Conservation (phyloP, 2,329 filamentous ascomycete species). For the Graphiopsis chlorocephala region DNA sequence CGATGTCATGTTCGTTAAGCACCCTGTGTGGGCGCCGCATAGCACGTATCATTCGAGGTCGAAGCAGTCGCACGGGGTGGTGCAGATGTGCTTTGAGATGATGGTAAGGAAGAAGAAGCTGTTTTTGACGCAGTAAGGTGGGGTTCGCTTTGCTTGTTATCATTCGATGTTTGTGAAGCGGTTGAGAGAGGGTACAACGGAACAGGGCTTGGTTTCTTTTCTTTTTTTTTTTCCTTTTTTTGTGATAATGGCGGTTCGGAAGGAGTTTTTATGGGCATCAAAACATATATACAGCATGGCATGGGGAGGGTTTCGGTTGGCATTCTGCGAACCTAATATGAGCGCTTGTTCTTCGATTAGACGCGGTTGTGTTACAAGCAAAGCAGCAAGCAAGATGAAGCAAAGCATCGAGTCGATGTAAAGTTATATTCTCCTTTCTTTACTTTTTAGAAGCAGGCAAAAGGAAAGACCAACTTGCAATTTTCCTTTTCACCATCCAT, state of each 20-base stretch:
- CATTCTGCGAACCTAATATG: background rate
- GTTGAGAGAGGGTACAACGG: background rate
- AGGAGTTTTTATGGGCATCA: background rate
- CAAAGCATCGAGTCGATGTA: background rate
- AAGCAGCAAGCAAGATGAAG: background rate
- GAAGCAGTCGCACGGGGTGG: conserved; percentile 37
- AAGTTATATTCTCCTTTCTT: background rate
- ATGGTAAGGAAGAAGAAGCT: conserved; percentile 40
- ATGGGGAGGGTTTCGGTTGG: background rate
- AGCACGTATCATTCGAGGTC: conserved; percentile 23
- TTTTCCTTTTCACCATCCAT: background rate
- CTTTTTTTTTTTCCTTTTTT: background rate
- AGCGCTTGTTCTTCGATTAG: background rate
- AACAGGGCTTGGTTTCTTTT: background rate
- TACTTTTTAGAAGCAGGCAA: background rate
- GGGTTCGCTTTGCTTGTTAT: background rate
- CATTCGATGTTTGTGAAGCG: background rate
- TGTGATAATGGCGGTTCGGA: background rate
- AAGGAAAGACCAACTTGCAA: background rate
- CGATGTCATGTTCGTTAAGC: conserved; percentile 35
- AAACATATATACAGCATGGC: background rate
- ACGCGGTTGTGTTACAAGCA: background rate
- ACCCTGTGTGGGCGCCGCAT: conserved; percentile 27
- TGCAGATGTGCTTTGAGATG: conserved; percentile 31
- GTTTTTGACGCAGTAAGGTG: conserved; percentile 20